Evolutionary conservation across 1,284 basidiomycete genomes (phyloP).

Genomic region (Caloboletus inedulis): DNA sequence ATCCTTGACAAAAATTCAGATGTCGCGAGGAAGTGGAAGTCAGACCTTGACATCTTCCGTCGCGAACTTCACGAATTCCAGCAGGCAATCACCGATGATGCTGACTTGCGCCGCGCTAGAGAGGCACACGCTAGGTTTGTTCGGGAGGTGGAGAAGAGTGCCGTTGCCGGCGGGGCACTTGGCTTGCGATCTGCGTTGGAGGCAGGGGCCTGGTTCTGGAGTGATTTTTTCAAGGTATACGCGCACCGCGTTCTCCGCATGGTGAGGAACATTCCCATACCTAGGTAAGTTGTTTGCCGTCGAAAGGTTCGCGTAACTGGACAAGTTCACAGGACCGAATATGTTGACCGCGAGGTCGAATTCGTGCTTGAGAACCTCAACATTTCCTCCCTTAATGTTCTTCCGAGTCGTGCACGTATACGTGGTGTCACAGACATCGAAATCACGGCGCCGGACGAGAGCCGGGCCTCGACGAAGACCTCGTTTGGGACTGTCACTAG

Average conservation of each 20-base stretch:
- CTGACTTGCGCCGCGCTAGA: slow-evolving; percentile 44
- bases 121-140: slow-evolving; percentile 48
- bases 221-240: slow-evolving; percentile 66
- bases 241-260: slow-evolving; percentile 47
- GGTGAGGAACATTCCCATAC: slow-evolving; percentile 59
- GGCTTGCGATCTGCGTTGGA: slow-evolving; percentile 52
- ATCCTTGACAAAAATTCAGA: slow-evolving; percentile 44
- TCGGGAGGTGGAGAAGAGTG: slow-evolving; percentile 44
- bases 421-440: slow-evolving; percentile 72
- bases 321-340: slow-evolving; percentile 52
- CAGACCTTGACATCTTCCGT: slow-evolving; percentile 44
- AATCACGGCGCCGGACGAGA: slow-evolving; percentile 46
- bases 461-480: slow-evolving; percentile 40
- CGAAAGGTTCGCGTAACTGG: slow-evolving; percentile 5
- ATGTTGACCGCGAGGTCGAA: slow-evolving; percentile 59
- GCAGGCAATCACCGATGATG: slow-evolving; percentile 44
- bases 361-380: slow-evolving; percentile 71
- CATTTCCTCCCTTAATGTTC: slow-evolving; percentile 57
- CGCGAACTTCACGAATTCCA: slow-evolving; percentile 43
- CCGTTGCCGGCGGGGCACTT: slow-evolving; percentile 33
- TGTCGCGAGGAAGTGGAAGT: slow-evolving; percentile 48
- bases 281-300: slow-evolving; percentile 43
- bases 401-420: slow-evolving; percentile 68
- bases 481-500: slow-evolving; percentile 60
- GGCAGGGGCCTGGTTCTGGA: slow-evolving; percentile 67